Evolutionary conservation across 2,329 filamentous ascomycete genomes (phyloP).

Genomic region (Aspergillus fumigatus): DNA sequence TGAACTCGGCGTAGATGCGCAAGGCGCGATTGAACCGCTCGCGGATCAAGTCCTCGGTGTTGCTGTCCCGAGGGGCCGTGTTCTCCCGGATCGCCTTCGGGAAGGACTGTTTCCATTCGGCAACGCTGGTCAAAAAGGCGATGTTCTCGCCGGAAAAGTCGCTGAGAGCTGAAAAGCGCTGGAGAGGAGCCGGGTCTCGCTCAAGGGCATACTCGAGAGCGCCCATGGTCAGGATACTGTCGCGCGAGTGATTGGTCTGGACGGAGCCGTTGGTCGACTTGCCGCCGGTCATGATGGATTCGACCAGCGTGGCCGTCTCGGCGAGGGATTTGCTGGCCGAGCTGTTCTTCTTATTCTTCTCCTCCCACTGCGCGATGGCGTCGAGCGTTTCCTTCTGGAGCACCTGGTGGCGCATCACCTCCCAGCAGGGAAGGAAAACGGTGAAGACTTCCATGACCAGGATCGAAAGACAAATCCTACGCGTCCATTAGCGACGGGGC

Average conservation of each 20-base stretch:
- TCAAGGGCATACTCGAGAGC: constrained; percentile 59
- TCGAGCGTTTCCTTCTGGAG: constrained; percentile 34
- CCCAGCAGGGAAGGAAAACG: constrained; percentile 59
- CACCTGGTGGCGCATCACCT: constrained; percentile 42
- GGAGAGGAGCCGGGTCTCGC: constrained; percentile 55
- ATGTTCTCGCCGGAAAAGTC: constrained; percentile 71
- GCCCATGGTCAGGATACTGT: constrained; percentile 55
- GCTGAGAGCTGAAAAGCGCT: constrained; percentile 59
- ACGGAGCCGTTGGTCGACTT: constrained; percentile 35
- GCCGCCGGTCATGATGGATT: constrained; percentile 25
- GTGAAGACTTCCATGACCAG: constrained; percentile 60
- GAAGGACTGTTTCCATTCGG: constrained; percentile 49
- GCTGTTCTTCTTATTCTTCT: constrained; percentile 23
- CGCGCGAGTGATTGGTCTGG: constrained; percentile 34
- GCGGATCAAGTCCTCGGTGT: constrained; percentile 34
- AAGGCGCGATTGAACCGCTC: constrained; percentile 56
- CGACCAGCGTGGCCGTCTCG: constrained; percentile 25
- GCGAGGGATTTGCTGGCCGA: constrained; percentile 25
- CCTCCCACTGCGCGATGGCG: constrained; percentile 36
- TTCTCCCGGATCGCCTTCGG: constrained; percentile 20
- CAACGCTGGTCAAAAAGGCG: constrained; percentile 57
- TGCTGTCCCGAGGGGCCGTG: constrained; percentile 19
- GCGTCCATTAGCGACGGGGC: neutral
- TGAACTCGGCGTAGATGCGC: constrained; percentile 58
- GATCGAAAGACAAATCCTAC: constrained; percentile 54